Evolutionary conservation across 352 stramenopile genomes (phyloP).

Genomic region (Phytophthora fragariae): DNA sequence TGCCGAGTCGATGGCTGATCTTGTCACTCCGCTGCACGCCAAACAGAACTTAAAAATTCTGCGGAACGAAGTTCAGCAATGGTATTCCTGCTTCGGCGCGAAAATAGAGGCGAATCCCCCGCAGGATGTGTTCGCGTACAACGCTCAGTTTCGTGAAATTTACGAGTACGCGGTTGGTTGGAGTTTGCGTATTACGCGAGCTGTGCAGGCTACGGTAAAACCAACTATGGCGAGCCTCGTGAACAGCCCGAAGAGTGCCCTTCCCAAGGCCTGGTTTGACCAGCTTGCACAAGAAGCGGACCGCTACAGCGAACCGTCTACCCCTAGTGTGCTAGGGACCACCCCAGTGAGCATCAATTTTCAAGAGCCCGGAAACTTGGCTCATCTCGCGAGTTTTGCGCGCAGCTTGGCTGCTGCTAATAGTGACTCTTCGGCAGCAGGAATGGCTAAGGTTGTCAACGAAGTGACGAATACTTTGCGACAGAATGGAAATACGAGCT

Average conservation of each 20-base stretch:
- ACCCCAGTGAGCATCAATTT: conserved; percentile 47
- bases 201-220: conserved; percentile 84
- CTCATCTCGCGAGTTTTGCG: conserved; percentile 77
- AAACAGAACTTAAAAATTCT: conserved; percentile 81
- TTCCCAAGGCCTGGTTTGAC: conserved; percentile 84
- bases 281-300: conserved; percentile 64
- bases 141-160: conserved; percentile 84
- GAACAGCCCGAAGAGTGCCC: conserved; percentile 74
- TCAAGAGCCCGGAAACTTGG: conserved; percentile 74
- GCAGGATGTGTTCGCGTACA: conserved; percentile 81
- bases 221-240: conserved; percentile 67
- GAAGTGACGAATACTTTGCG: conserved; percentile 82
- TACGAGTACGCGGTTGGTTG: conserved; percentile 80
- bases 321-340: conserved; percentile 32
- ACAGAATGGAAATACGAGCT: conserved; percentile 35
- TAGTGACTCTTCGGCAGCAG: conserved; percentile 26
- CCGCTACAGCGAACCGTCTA: conserved; percentile 51
- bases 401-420: conserved; percentile 57
- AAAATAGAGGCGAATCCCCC: conserved; percentile 80
- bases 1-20: conserved; percentile 76
- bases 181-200: conserved; percentile 80
- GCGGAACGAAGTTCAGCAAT: conserved; percentile 84
- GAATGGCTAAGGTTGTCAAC: conserved; percentile 63
- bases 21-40: conserved; percentile 70
- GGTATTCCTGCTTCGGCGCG: conserved; percentile 81